Percentiles rank a stretch among this genome's conserved stretches.
Evolutionary conservation across 169 alveolate genomes (phyloP).

Genomic region (Plasmodium ovale): DNA sequence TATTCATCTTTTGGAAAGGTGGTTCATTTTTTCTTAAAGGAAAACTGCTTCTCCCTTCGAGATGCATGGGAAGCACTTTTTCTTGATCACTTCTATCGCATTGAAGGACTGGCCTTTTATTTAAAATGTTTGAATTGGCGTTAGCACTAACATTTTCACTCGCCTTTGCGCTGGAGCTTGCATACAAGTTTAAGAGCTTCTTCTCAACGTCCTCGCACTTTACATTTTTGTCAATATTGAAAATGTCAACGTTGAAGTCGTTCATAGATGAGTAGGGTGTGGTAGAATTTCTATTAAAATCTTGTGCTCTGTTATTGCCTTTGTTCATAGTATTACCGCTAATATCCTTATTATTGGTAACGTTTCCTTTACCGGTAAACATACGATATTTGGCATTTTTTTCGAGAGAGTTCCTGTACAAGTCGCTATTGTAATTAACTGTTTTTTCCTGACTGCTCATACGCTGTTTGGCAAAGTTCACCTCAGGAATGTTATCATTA

Average conservation of each 20-base stretch:
- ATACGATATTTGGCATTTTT: constrained; percentile 20
- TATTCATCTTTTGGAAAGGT: neutral
- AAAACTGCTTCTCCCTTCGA: neutral
- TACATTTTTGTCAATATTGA: constrained; percentile 44
- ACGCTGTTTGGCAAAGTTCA: constrained; percentile 10
- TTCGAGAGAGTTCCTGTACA: constrained; percentile 15
- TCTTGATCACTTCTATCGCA: neutral
- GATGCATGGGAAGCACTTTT: neutral
- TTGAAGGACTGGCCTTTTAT: neutral
- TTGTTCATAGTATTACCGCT: neutral
- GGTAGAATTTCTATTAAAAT: constrained; percentile 13
- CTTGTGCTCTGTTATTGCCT: constrained; percentile 1
- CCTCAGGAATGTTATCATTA: neutral
- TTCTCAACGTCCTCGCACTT: constrained; percentile 50
- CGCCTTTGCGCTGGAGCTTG: neutral
- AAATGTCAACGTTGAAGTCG: constrained; percentile 52
- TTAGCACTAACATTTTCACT: neutral
- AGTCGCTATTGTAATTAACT: constrained; percentile 10
- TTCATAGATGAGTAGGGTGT: constrained; percentile 9
- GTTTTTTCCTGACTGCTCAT: constrained; percentile 24
- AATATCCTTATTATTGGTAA: neutral
- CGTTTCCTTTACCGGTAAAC: neutral
- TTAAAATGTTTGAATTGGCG: neutral
- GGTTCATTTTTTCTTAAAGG: constrained; percentile 6
- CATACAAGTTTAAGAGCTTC: constrained; percentile 31